Percentiles rank a stretch among this genome's conserved stretches.
These are phyloP conservation scores for Rhododendron ferrugineum DNA, from an alignment of 148 eudicot species.

Conservation along the genomic window DNA sequence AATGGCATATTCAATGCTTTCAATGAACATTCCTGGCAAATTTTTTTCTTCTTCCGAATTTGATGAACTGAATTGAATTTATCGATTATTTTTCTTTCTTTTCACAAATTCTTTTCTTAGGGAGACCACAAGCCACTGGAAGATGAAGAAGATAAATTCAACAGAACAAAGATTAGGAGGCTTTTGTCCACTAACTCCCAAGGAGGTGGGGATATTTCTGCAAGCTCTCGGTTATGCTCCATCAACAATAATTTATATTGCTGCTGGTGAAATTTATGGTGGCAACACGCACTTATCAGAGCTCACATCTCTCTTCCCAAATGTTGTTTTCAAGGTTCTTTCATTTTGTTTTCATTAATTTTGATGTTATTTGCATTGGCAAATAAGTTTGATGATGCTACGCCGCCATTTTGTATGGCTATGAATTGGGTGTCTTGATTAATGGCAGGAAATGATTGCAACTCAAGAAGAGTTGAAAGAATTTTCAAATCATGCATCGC, in stretches of 20 bases:
- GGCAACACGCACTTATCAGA: conserved; percentile 62
- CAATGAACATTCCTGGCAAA: neutral
- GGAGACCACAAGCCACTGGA: conserved; percentile 89
- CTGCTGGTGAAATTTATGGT: conserved; percentile 96
- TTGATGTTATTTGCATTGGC: neutral
- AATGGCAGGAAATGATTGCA: conserved; percentile 74
- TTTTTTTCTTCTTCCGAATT: neutral
- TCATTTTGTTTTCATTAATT: neutral
- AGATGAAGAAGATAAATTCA: conserved; percentile 73
- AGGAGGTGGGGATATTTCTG: conserved; percentile 83
- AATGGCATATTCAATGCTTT: neutral
- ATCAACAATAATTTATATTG: conserved; percentile 72
- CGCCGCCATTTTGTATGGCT: neutral
- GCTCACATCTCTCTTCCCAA: conserved; percentile 73
- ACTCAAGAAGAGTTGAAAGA: conserved; percentile 51
- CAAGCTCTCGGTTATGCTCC: conserved; percentile 78
- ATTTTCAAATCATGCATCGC: conserved; percentile 70
- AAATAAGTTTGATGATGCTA: neutral
- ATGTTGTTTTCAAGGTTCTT: conserved; percentile 71
- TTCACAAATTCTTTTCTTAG: conserved; percentile 19
- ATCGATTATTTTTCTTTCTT: conserved; percentile 2
- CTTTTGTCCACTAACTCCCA: conserved; percentile 81
- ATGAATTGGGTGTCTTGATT: conserved; percentile 11
- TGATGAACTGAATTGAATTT: neutral
- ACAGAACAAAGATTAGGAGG: conserved; percentile 75